phyloP scores from a whole-genome alignment of 1,284 basidiomycete species.

The Xerocomus amazonicus region DNA sequence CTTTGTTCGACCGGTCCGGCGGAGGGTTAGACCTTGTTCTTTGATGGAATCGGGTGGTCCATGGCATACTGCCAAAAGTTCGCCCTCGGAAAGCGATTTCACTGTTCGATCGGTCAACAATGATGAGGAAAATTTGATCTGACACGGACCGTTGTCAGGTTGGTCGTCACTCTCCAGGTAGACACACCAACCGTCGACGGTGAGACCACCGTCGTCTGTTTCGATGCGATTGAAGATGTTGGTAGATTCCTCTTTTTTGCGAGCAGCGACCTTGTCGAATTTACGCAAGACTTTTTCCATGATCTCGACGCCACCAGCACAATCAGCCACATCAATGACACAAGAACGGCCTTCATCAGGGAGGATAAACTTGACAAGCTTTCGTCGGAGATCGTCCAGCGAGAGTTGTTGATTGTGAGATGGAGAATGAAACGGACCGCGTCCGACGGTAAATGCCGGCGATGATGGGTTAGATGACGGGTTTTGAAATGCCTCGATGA shows the following conservation, averaged over 20 bases:
- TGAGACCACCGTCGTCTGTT: constrained; percentile 62
- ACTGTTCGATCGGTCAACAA: constrained; percentile 38
- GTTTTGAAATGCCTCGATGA: constrained; percentile 57
- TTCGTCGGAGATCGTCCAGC: constrained; percentile 74
- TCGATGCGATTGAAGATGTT: constrained; percentile 48
- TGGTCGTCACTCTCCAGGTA: constrained; percentile 64
- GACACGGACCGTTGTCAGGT: constrained; percentile 51
- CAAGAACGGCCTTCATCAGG: constrained; percentile 74
- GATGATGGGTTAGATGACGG: constrained; percentile 45
- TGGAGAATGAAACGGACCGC: constrained; percentile 52
- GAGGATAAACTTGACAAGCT: constrained; percentile 82
- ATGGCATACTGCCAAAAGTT: constrained; percentile 84
- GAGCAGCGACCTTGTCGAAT: constrained; percentile 66
- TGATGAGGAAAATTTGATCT: neutral
- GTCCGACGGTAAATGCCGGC: constrained; percentile 51
- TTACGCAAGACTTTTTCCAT: constrained; percentile 86
- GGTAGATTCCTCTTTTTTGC: constrained; percentile 45
- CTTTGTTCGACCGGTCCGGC: constrained; percentile 43
- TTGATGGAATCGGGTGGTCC: constrained; percentile 78
- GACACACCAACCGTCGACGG: constrained; percentile 86
- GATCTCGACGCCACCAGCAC: constrained; percentile 77
- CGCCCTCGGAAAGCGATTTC: constrained; percentile 76
- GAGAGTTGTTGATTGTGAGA: constrained; percentile 48
- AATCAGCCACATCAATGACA: constrained; percentile 78
- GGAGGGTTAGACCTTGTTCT: constrained; percentile 79